A percentile compares a stretch with the other conserved stretches of the same genome.
Conservation (phyloP, 345 rosid genomes). For the Hypericum androsaemum region DNA sequence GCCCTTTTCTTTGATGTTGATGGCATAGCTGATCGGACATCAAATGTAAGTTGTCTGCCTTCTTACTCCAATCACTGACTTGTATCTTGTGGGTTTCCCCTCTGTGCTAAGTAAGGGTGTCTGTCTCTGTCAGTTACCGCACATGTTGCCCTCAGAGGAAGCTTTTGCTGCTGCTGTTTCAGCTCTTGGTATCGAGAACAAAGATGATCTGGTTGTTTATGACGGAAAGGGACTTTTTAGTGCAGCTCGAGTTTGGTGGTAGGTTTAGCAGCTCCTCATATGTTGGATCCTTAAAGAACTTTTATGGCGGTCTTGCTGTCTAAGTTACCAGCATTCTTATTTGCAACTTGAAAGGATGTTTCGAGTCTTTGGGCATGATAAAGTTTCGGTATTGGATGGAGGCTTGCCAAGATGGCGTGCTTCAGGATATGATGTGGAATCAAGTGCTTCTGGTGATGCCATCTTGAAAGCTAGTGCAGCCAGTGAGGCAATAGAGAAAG, state of each 20-base stretch:
- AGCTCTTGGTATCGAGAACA: slow-evolving; percentile 85
- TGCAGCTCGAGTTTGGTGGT: slow-evolving; percentile 99
- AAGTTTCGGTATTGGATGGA: slow-evolving; percentile 93
- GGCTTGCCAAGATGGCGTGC: slow-evolving; percentile 98
- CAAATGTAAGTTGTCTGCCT: slow-evolving; percentile 43
- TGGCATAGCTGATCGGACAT: slow-evolving; percentile 72
- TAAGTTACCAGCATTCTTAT: slow-evolving; percentile 9
- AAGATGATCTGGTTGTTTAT: slow-evolving; percentile 83
- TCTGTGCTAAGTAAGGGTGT: not conserved
- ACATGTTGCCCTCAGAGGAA: slow-evolving; percentile 93
- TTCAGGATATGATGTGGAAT: slow-evolving; percentile 93
- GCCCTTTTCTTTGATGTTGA: slow-evolving; percentile 94
- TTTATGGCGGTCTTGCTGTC: not conserved
- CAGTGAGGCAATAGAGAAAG: slow-evolving; percentile 89
- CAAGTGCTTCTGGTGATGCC: slow-evolving; percentile 94
- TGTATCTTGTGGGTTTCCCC: not conserved
- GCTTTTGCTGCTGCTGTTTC: slow-evolving; percentile 97
- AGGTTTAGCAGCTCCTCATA: slow-evolving; percentile 25
- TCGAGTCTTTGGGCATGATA: slow-evolving; percentile 82
- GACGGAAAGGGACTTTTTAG: slow-evolving; percentile 98
- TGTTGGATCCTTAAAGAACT: not conserved
- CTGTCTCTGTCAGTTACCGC: slow-evolving; percentile 64
- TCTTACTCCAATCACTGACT: not conserved
- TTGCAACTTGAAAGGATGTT: slow-evolving; percentile 58
- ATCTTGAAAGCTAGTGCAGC: slow-evolving; percentile 97